Conservation (phyloP, 176 grass and related monocot genomes). For the Carex pumila region DNA sequence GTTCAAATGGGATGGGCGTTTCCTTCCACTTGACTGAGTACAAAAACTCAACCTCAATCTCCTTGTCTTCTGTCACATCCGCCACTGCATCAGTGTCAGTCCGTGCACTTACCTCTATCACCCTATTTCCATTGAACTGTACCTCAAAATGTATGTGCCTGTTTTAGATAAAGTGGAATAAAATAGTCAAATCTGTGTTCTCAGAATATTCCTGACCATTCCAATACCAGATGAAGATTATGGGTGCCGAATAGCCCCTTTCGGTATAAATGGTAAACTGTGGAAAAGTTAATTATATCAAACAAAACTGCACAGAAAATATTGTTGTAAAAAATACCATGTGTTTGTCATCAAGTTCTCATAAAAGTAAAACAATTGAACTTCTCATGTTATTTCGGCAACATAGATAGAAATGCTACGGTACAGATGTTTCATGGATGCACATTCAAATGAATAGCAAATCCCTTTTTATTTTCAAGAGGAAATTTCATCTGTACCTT, state of each 20-base stretch:
- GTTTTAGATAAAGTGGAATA: conserved; percentile 16
- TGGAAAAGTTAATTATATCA: neutral
- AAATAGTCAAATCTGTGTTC: neutral
- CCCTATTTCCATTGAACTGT: conserved; percentile 61
- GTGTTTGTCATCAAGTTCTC: neutral
- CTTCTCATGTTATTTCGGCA: neutral
- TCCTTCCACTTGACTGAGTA: conserved; percentile 92
- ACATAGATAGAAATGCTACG: neutral
- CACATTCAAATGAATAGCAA: neutral
- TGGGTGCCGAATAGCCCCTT: neutral
- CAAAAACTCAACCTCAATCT: conserved; percentile 69
- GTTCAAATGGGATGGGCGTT: conserved; percentile 62
- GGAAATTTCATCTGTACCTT: neutral
- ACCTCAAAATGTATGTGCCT: conserved; percentile 97
- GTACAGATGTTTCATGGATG: neutral
- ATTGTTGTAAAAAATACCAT: neutral
- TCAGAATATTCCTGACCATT: neutral
- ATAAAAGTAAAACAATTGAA: neutral
- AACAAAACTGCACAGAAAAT: neutral
- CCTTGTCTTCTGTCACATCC: conserved; percentile 77
- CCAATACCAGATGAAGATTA: neutral
- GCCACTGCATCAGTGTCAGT: conserved; percentile 63
- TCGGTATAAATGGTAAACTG: neutral
- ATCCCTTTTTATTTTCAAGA: neutral
- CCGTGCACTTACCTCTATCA: conserved; percentile 77